Percentiles rank a stretch among this genome's conserved stretches.
phyloP scores from a whole-genome alignment of 768 basidiomycete genomes.

The Boletus patriciae region DNA sequence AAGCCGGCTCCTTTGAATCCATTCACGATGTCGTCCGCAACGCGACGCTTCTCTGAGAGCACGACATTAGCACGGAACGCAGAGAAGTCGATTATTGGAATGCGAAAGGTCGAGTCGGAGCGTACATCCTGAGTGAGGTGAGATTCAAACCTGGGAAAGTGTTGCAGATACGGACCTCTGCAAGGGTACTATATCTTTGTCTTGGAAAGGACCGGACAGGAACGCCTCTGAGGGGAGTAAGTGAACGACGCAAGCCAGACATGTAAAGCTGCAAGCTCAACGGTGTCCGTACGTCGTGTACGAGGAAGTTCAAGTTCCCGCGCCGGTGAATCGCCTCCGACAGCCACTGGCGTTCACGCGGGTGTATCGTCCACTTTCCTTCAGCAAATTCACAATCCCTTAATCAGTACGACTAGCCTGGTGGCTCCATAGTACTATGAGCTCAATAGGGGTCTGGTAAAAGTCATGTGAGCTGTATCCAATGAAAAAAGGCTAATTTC shows the following conservation, averaged over 20 bases:
- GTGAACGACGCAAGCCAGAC: constrained; percentile 16
- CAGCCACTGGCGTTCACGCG: too few relatives aligned
- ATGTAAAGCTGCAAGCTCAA: too few relatives aligned
- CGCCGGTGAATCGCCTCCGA: too few relatives aligned
- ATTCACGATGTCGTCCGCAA: constrained; percentile 66
- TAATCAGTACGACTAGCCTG: too few relatives aligned
- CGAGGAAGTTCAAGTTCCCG: too few relatives aligned
- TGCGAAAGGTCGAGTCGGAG: constrained; percentile 48
- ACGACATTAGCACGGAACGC: constrained; percentile 58
- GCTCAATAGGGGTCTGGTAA: too few relatives aligned
- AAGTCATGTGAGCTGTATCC: too few relatives aligned
- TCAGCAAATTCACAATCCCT: too few relatives aligned
- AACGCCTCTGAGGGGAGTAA: constrained; percentile 3
- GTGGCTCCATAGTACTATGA: too few relatives aligned
- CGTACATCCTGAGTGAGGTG: constrained; percentile 32
- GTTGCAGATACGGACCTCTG: constrained; percentile 19
- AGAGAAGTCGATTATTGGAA: constrained; percentile 79
- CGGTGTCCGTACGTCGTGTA: too few relatives aligned
- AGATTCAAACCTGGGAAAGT: constrained; percentile 1
- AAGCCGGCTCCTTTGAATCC: constrained; percentile 84
- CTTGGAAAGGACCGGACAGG: constrained; percentile 3
- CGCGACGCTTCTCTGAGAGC: constrained; percentile 53
- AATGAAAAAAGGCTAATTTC: too few relatives aligned
- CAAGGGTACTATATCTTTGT: constrained; percentile 24
- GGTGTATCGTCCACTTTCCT: too few relatives aligned